A percentile compares a stretch with the other conserved stretches of the same genome.
Conservation (phyloP, 176 grass and related monocot species). For the Oryza meridionalis region DNA sequence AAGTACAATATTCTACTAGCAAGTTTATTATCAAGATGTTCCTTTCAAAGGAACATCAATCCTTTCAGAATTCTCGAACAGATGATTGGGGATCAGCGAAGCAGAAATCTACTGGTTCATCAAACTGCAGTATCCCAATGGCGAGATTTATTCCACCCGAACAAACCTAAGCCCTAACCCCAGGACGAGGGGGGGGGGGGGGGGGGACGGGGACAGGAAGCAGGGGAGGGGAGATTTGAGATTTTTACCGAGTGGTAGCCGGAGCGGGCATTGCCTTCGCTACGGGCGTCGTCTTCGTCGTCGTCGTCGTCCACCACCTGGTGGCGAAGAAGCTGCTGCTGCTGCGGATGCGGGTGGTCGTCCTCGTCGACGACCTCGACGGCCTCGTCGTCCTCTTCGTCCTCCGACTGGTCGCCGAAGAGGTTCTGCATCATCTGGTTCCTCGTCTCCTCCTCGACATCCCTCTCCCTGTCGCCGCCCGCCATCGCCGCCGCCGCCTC, state of each 20-base stretch:
- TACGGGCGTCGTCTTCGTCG: slow-evolving; percentile 37
- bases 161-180: neutral
- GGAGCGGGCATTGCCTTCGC: slow-evolving; percentile 25
- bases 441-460: slow-evolving; percentile 71
- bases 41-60: too few relatives aligned
- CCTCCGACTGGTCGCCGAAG: slow-evolving; percentile 94
- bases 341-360: slow-evolving; percentile 35
- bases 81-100: neutral
- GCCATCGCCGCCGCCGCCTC: slow-evolving; percentile 16
- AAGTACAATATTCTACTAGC: neutral
- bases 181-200: neutral
- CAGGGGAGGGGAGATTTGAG: neutral
- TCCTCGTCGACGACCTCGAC: slow-evolving; percentile 71
- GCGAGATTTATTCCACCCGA: neutral
- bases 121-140: neutral
- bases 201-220: neutral
- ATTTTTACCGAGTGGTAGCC: slow-evolving; percentile 51
- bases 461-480: slow-evolving; percentile 56
- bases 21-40: slow-evolving; percentile 2
- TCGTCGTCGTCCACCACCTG: slow-evolving; percentile 33
- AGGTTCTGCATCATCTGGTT: slow-evolving; percentile 99
- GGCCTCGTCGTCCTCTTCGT: slow-evolving; percentile 61
- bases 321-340: slow-evolving; percentile 23
- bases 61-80: slow-evolving; percentile 6
- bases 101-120: slow-evolving; percentile 8